These are phyloP conservation scores for Candida boleticola DNA, from an alignment of 805 yeast genomes.

Conservation along the genomic window DNA sequence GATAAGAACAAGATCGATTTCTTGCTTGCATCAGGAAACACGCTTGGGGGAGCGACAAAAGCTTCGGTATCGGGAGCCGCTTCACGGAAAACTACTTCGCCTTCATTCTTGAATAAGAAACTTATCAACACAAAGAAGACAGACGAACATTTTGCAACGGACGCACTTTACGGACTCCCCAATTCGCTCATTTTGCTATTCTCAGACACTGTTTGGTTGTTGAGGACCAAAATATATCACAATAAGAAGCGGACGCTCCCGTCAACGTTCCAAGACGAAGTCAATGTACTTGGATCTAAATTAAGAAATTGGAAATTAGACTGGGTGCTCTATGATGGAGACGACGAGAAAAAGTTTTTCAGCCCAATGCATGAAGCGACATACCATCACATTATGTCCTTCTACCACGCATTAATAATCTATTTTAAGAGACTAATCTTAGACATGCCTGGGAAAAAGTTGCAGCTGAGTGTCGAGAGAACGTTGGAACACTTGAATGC, in stretches of 20 bases:
- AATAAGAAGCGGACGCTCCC: constrained; percentile 33
- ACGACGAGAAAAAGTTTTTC: constrained; percentile 32
- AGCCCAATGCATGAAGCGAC: constrained; percentile 67
- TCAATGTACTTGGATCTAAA: constrained; percentile 39
- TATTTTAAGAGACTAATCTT: constrained; percentile 68
- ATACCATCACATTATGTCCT: constrained; percentile 77
- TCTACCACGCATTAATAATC: constrained; percentile 67
- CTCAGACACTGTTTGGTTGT: constrained; percentile 65
- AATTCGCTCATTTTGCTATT: constrained; percentile 73
- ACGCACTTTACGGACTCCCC: constrained; percentile 81
- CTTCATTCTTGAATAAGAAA: constrained; percentile 41
- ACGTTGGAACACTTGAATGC: constrained; percentile 64
- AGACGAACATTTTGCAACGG: constrained; percentile 65
- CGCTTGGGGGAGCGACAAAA: constrained; percentile 8
- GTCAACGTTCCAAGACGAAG: constrained; percentile 20
- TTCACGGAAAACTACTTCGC: constrained; percentile 24
- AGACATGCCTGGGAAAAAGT: constrained; percentile 49
- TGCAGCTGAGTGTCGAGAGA: constrained; percentile 61
- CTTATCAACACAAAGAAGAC: constrained; percentile 47
- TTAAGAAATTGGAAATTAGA: constrained; percentile 69
- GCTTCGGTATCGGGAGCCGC: background rate
- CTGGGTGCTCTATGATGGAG: constrained; percentile 52
- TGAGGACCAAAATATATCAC: constrained; percentile 60
- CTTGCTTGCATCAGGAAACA: constrained; percentile 10
- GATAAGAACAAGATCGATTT: constrained; percentile 19